Evolutionary conservation across 768 basidiomycete genomes (phyloP), one percentile per base, ranked within the genome.

Genomic region (Psilocybe tampanensis): DNA sequence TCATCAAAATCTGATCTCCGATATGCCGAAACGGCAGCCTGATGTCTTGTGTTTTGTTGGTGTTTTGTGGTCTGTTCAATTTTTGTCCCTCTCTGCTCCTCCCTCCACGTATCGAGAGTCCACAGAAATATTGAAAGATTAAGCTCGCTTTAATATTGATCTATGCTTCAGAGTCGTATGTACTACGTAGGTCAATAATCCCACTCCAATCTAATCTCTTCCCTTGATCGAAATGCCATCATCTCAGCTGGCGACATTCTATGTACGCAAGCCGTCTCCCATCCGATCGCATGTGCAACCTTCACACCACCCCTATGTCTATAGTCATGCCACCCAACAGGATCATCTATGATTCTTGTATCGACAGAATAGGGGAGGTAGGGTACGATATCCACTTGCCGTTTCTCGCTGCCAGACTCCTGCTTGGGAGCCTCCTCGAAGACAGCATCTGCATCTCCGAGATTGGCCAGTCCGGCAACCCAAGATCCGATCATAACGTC

Each of bases 401-500:
- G 21, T 22, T 17, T 13, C 6, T 33, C 18, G 9, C 22, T 43
- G 8, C 11, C 33, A n/a, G n/a, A n/a, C 17, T 15, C 49, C n/a
- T 18, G 33, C 8, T 15, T 29, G 3, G 32, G 48, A 23, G 17
- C 19, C 18, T 44, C 19, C 18, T 44, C 3, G 17, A 44, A 53
- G 24, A 32, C 32, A 1, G 32, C n/a, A 5, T 41, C 29, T 2
- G 52, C 29, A 26, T 53, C 42, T 4, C 29, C 41, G 11, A 53
- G 43, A 1, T 32, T 29, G 13, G 43, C 43, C 4, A 53, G 43
- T 19, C 23, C 52, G 0, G 52, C 52, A 0, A 53, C 42, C 52
- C 52, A 53, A 8, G 52, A 26, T 18, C 52, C 52, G 15, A 53
- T 53, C 52, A 53, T 53, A 17, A 53, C 52, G 21, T 53, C 52